Conservation (phyloP, 305 asterid species). For the Fraxinus nigra region DNA sequence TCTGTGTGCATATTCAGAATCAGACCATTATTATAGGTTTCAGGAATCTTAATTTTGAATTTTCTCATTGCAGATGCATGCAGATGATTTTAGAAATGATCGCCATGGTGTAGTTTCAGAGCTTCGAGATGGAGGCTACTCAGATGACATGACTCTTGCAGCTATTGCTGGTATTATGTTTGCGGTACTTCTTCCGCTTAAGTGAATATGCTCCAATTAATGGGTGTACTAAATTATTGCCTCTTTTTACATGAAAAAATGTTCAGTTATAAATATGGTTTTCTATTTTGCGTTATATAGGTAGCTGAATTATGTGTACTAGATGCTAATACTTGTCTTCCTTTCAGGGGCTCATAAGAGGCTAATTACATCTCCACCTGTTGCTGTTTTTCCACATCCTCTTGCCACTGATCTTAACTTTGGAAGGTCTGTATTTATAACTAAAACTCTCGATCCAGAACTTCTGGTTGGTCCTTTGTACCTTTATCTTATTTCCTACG, state of each 20-base stretch:
- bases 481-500: background rate
- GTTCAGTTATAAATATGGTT: slow-evolving; percentile 1
- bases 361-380: slow-evolving; percentile 94
- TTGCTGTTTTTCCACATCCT: slow-evolving; percentile 99
- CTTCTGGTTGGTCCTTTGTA: slow-evolving; percentile 16
- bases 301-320: slow-evolving; percentile 4
- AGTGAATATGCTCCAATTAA: slow-evolving; percentile 1
- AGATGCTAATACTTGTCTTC: slow-evolving; percentile 24
- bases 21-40: slow-evolving; percentile 4
- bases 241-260: background rate
- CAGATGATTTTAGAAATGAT: slow-evolving; percentile 92
- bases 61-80: slow-evolving; percentile 78
- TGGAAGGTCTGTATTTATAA: slow-evolving; percentile 61
- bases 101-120: slow-evolving; percentile 75
- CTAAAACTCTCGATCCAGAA: slow-evolving; percentile 13
- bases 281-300: background rate
- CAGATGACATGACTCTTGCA: slow-evolving; percentile 99
- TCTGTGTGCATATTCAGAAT: slow-evolving; percentile 24
- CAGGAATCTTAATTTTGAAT: slow-evolving; percentile 17
- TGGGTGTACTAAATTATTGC: background rate
- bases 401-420: slow-evolving; percentile 95
- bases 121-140: slow-evolving; percentile 96
- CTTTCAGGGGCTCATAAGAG: slow-evolving; percentile 85
- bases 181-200: slow-evolving; percentile 12
- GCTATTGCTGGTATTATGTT: slow-evolving; percentile 73